A percentile compares a stretch with the other conserved stretches of the same genome.
Evolutionary conservation across 352 stramenopile genomes (phyloP).

Genomic region (Peronospora farinosa): DNA sequence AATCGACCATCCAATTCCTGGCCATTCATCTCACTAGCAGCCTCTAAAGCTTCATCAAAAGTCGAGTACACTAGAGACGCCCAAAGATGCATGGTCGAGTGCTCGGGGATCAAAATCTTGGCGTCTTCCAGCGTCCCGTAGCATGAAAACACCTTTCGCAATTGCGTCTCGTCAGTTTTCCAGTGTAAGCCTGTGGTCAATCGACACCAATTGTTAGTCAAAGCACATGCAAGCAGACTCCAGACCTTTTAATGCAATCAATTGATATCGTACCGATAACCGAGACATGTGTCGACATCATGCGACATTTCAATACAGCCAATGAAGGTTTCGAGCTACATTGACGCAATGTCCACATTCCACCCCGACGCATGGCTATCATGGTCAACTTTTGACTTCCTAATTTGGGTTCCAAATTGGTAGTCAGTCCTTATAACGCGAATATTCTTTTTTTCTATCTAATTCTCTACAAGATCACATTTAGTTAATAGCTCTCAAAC

Average conservation of each 20-base stretch:
- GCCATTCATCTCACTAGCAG: constrained; percentile 72
- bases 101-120: constrained; percentile 42
- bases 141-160: constrained; percentile 46
- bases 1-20: constrained; percentile 73
- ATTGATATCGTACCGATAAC: constrained; percentile 39
- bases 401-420: not conserved
- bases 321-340: constrained; percentile 1
- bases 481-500: constrained; percentile 15
- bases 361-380: constrained; percentile 10
- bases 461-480: constrained; percentile 16
- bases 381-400: constrained; percentile 5
- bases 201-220: constrained; percentile 2
- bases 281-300: constrained; percentile 46
- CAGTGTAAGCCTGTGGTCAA: constrained; percentile 53
- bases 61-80: constrained; percentile 52
- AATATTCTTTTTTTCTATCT: too few relatives aligned
- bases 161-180: constrained; percentile 73
- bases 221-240: constrained; percentile 11
- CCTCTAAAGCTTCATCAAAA: constrained; percentile 69
- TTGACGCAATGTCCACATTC: constrained; percentile 15
- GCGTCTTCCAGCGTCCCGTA: constrained; percentile 60
- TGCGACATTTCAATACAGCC: constrained; percentile 1
- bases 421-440: constrained; percentile 7
- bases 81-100: constrained; percentile 61
- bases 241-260: not conserved